Conservation (phyloP, 2,329 filamentous ascomycete species). For the Trichoderma simmonsii region DNA sequence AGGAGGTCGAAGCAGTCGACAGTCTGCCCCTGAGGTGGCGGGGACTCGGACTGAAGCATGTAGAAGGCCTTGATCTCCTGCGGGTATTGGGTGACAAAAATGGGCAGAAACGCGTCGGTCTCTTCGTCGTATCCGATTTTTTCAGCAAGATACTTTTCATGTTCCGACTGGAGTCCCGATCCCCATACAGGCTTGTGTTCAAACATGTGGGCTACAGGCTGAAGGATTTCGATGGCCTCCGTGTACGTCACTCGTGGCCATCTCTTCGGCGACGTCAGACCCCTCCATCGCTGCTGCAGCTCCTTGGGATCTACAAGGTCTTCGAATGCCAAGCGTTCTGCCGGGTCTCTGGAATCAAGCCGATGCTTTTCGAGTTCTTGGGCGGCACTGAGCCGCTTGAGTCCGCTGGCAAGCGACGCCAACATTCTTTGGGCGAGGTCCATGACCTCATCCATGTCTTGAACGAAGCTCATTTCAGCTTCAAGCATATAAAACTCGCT, state of each 20-base stretch:
- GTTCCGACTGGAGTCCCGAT: constrained; percentile 78
- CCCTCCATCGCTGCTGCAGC: constrained; percentile 69
- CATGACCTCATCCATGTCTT: constrained; percentile 69
- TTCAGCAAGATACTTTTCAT: constrained; percentile 83
- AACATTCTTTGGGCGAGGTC: constrained; percentile 77
- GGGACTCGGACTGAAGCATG: constrained; percentile 42
- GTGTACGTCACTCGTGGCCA: constrained; percentile 87
- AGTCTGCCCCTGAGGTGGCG: constrained; percentile 45
- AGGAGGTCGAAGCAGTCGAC: constrained; percentile 90
- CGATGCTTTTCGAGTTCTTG: constrained; percentile 42
- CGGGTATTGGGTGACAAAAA: constrained; percentile 96
- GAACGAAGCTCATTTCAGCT: constrained; percentile 78
- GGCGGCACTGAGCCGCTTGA: constrained; percentile 42
- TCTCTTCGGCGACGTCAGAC: constrained; percentile 48
- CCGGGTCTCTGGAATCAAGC: constrained; percentile 35
- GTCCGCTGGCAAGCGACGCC: constrained; percentile 44
- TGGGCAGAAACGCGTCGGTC: constrained; percentile 55
- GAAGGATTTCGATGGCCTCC: constrained; percentile 68
- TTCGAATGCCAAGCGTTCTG: constrained; percentile 42
- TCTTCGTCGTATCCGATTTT: constrained; percentile 51
- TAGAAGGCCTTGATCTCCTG: constrained; percentile 85
- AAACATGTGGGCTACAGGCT: constrained; percentile 61
- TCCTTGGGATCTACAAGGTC: constrained; percentile 42
- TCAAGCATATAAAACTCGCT: constrained; percentile 99
- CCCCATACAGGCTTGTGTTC: constrained; percentile 67